phyloP scores from a whole-genome alignment of 2,329 filamentous ascomycete species.

The Niveomyces coronatus region DNA sequence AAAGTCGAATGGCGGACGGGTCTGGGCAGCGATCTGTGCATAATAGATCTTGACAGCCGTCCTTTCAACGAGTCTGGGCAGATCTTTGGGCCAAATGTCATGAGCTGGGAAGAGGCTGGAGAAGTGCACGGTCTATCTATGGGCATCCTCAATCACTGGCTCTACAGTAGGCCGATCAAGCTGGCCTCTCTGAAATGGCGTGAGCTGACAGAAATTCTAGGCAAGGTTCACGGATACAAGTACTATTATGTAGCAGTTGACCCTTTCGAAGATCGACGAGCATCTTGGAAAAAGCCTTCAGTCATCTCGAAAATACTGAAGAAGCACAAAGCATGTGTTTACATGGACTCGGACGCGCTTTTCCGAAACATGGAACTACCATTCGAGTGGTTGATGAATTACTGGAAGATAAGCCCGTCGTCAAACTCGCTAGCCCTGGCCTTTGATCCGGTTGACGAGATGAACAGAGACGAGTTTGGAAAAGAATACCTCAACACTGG shows the following conservation, averaged over 20 bases:
- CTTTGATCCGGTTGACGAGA: constrained; percentile 25
- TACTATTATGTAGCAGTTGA: constrained; percentile 34
- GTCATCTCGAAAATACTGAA: constrained; percentile 32
- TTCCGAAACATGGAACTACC: constrained; percentile 33
- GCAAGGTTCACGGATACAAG: constrained; percentile 36
- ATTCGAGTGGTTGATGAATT: constrained; percentile 38
- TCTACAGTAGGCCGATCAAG: constrained; percentile 24
- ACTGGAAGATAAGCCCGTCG: constrained; percentile 30
- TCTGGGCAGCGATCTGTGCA: constrained; percentile 31
- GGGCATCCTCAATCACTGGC: constrained; percentile 34
- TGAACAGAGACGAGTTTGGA: constrained; percentile 30
- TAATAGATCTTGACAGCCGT: constrained; percentile 35
- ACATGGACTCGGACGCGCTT: constrained; percentile 35
- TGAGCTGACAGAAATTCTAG: constrained; percentile 13
- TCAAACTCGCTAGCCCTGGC: constrained; percentile 32
- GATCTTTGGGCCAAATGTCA: constrained; percentile 24
- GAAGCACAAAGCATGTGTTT: constrained; percentile 32
- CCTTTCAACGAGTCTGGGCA: constrained; percentile 24
- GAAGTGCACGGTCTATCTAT: constrained; percentile 27
- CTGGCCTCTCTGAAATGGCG: background rate
- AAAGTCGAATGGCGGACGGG: constrained; percentile 21
- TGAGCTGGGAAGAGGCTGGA: constrained; percentile 25
- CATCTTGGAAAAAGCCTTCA: constrained; percentile 36
- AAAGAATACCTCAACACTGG: constrained; percentile 39
- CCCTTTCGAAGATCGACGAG: constrained; percentile 28